These are phyloP conservation scores for Elsinoe arachidis DNA, from an alignment of 2,329 filamentous ascomycete genomes.

Conservation along the genomic window DNA sequence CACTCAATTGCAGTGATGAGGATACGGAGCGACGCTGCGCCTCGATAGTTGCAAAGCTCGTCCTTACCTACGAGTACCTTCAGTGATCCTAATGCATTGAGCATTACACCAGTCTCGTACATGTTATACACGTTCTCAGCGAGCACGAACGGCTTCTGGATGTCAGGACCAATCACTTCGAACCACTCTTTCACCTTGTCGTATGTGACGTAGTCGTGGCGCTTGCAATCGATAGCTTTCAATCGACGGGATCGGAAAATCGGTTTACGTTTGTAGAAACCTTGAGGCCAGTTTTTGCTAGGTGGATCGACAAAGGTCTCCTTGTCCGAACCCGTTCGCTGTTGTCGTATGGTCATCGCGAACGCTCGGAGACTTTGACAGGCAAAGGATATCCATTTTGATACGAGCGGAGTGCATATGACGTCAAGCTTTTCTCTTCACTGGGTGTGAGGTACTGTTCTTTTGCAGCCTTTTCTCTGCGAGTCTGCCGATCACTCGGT, in stretches of 20 bases:
- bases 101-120: constrained; percentile 29
- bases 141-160: constrained; percentile 21
- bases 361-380: background rate
- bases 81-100: constrained; percentile 22
- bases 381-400: background rate
- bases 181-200: background rate
- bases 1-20: constrained; percentile 24
- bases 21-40: constrained; percentile 22
- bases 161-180: constrained; percentile 15
- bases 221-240: background rate
- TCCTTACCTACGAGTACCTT: constrained; percentile 27
- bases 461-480: background rate
- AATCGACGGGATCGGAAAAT: background rate
- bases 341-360: no score
- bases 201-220: background rate
- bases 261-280: background rate
- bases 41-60: constrained; percentile 21
- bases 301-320: background rate
- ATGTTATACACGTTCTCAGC: constrained; percentile 31
- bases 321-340: no score
- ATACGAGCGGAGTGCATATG: background rate
- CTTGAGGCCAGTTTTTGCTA: background rate
- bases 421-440: background rate
- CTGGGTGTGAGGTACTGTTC: background rate
- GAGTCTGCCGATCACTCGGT: no score